A percentile compares a stretch with the other conserved stretches of the same genome.
phyloP scores from a whole-genome alignment of 768 basidiomycete genomes.

The Pholiota molesta region DNA sequence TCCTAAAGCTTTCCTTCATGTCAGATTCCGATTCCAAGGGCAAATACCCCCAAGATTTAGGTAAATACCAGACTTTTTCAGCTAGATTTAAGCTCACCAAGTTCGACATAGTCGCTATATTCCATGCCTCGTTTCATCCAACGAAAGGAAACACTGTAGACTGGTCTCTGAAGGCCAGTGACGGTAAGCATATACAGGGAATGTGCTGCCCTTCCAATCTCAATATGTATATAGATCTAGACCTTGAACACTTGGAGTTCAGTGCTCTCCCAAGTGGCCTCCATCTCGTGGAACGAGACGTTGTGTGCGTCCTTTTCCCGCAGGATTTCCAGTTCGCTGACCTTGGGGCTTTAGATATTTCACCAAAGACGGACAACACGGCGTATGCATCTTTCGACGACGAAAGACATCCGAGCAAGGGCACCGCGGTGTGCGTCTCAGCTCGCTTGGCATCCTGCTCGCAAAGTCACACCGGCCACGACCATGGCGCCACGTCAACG shows the following conservation, averaged over 20 bases:
- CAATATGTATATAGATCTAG: constrained; percentile 50
- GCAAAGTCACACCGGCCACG: constrained; percentile 65
- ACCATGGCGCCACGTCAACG: constrained; percentile 75
- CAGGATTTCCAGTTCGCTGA: constrained; percentile 6
- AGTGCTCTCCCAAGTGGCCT: constrained; percentile 81
- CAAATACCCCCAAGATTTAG: constrained; percentile 56
- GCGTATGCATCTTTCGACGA: constrained; percentile 75
- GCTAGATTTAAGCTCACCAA: not conserved
- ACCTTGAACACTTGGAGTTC: constrained; percentile 76
- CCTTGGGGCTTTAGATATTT: constrained; percentile 56
- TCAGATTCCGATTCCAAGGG: constrained; percentile 13
- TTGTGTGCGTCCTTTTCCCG: constrained; percentile 56
- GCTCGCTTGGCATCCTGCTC: constrained; percentile 75
- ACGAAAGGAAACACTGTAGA: constrained; percentile 80
- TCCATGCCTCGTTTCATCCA: constrained; percentile 84
- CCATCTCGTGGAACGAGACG: constrained; percentile 77
- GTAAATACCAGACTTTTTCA: constrained; percentile 29
- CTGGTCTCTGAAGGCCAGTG: constrained; percentile 73
- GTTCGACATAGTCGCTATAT: constrained; percentile 65
- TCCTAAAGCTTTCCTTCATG: constrained; percentile 1
- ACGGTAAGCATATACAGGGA: constrained; percentile 46
- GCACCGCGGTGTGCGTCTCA: constrained; percentile 79
- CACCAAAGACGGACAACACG: constrained; percentile 66
- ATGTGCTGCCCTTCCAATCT: not conserved
- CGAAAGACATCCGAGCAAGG: constrained; percentile 69